A percentile compares a stretch with the other conserved stretches of the same genome.
Conservation (phyloP, 2,329 filamentous ascomycete species). For the Penicillium sp. region DNA sequence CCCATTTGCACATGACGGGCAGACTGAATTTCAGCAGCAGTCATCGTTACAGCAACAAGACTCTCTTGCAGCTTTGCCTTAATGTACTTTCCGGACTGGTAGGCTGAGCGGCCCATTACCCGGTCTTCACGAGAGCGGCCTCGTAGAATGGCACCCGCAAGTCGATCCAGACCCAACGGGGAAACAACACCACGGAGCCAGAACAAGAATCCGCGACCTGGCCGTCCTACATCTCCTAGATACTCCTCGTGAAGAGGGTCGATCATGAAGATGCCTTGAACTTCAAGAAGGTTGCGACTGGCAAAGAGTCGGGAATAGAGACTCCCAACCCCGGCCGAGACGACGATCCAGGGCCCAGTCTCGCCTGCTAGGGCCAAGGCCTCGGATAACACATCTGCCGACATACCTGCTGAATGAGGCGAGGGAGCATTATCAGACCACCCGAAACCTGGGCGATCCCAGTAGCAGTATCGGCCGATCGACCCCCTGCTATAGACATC, state of each 20-base stretch:
- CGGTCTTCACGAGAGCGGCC: constrained; percentile 81
- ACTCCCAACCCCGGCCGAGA: constrained; percentile 82
- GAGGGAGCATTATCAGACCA: constrained; percentile 93
- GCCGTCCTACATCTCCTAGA: constrained; percentile 64
- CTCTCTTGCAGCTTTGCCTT: constrained; percentile 93
- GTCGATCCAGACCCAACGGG: constrained; percentile 79
- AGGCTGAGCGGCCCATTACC: constrained; percentile 76
- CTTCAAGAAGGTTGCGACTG: constrained; percentile 72
- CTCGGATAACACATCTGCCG: constrained; percentile 85
- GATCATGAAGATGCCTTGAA: constrained; percentile 79
- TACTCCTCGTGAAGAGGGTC: constrained; percentile 89
- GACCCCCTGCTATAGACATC: constrained; percentile 75
- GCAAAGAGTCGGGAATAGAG: constrained; percentile 92
- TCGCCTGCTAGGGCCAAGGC: constrained; percentile 79
- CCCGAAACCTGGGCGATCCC: constrained; percentile 85
- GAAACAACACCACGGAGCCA: constrained; percentile 87
- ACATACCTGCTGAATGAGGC: constrained; percentile 89
- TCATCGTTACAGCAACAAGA: constrained; percentile 80
- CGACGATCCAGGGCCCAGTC: constrained; percentile 83
- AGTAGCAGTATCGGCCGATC: constrained; percentile 90
- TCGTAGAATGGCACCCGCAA: constrained; percentile 78
- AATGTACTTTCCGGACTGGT: constrained; percentile 79
- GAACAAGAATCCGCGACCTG: constrained; percentile 75
- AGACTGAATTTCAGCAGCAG: constrained; percentile 76
- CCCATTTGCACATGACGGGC: constrained; percentile 76